A percentile compares a stretch with the other conserved stretches of the same genome.
These are phyloP conservation scores for Aspergillus pseudotamarii DNA, from an alignment of 2,329 filamentous ascomycete genomes.

Conservation along the genomic window DNA sequence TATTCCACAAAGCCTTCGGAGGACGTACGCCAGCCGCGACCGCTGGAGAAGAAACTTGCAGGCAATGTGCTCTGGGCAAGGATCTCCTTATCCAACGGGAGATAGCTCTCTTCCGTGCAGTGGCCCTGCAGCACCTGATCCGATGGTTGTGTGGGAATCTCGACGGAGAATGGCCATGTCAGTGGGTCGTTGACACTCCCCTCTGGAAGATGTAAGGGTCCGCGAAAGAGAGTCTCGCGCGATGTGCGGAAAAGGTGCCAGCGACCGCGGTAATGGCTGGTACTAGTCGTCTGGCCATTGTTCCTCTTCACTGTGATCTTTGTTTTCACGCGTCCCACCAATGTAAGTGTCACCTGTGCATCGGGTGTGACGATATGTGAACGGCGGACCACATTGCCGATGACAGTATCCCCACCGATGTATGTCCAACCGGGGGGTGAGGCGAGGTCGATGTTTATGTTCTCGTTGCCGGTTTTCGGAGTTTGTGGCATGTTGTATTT, in stretches of 20 bases:
- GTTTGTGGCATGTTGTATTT: not conserved
- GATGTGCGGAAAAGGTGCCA: conserved; percentile 14
- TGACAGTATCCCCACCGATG: conserved; percentile 22
- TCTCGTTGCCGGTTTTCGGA: not conserved
- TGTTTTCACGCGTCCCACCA: conserved; percentile 17
- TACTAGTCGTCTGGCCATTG: not conserved
- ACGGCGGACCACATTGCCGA: conserved; percentile 21
- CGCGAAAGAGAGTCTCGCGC: conserved; percentile 12
- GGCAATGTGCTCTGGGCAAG: conserved; percentile 14
- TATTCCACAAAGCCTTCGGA: conserved; percentile 42
- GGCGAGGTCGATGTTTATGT: conserved; percentile 16
- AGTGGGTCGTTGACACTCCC: conserved; percentile 8
- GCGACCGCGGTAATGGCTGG: conserved; percentile 8
- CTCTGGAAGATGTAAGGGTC: conserved; percentile 21
- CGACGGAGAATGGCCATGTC: conserved; percentile 21
- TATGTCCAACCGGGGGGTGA: conserved; percentile 20
- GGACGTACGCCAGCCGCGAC: not conserved
- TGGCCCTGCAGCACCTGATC: not conserved
- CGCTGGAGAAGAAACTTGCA: conserved; percentile 15
- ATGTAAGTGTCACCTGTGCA: conserved; percentile 16
- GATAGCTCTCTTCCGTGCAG: conserved; percentile 13
- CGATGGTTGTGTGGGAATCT: conserved; percentile 15
- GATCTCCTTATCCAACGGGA: conserved; percentile 13
- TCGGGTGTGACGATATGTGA: conserved; percentile 20
- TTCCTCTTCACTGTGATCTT: conserved; percentile 12